Base-by-base conservation (phyloP, 768 basidiomycete species). In the Paxillus involutus region DNA sequence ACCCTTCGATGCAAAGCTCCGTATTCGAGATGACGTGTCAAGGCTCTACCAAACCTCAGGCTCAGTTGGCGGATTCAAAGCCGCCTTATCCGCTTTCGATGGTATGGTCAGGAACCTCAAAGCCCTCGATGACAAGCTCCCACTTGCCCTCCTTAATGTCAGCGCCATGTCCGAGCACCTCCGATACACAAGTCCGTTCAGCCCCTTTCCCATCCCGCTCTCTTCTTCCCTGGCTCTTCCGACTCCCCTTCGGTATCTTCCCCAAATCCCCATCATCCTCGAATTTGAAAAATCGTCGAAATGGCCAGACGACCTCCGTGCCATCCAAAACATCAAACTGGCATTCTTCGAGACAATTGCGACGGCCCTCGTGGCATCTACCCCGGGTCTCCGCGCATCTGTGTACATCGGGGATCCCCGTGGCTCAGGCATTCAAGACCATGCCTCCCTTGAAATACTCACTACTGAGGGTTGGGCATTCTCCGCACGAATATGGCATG, bases 251-350 rank as follows among this genome's bases (percentile, higher is more conserved):
- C 80, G 82, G 10, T 89, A 87, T 64, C 66, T 87, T 12, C 81
- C 86, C 0, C 78, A 82, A 3, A 88, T 94, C 58, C 82, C 89
- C 13, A 73, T 94, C 45, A 68, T 94, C 21, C 71, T 98, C 32
- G 89, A 95, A 68, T 97, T 98, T 62, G 96, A 98, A 67, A 89
- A 88, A 57, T 96, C 94, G 0, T 85, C 88, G 0, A 82, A 83
- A 57, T 99, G 97, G 97, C 96, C 97, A 0, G 95, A 98, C 63
- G 94, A 98, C 59, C 79, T 98, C 4, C 79, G 77, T 16, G 94
- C 94, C 0, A 89, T 98, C 44, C 96, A 97, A 68, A 92, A 92
- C 58, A 87, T 94, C 70, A 98, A 98, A 69, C 75, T 96, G 1
- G 96, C 95, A 0, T 89, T 98, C 66, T 83, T 98, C 56, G 91